A percentile compares a stretch with the other conserved stretches of the same genome.
Evolutionary conservation across 2,329 filamentous ascomycete species (phyloP).

Genomic region (Huntiella abstrusa): DNA sequence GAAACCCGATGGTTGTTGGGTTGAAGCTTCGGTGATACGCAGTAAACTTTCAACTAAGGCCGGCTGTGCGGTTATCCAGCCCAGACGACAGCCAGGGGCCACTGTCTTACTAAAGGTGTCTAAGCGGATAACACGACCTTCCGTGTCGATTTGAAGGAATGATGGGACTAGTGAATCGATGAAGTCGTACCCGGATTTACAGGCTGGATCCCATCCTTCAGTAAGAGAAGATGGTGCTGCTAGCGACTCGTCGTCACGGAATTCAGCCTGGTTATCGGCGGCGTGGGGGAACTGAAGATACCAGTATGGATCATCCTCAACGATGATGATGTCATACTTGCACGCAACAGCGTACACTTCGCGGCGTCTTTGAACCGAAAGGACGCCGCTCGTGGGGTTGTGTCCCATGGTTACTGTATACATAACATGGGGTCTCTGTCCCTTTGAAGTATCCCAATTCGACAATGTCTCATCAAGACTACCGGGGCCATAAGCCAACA

Average conservation of each 20-base stretch:
- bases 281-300: conserved; percentile 76
- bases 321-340: conserved; percentile 72
- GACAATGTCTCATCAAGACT: conserved; percentile 60
- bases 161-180: conserved; percentile 70
- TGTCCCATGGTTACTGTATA: conserved; percentile 78
- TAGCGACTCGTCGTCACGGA: conserved; percentile 21
- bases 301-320: conserved; percentile 95
- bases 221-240: conserved; percentile 17
- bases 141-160: conserved; percentile 61
- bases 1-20: conserved; percentile 76
- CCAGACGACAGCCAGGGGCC: conserved; percentile 72
- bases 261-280: conserved; percentile 29
- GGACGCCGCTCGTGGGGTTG: conserved; percentile 64
- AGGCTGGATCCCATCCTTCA: conserved; percentile 16
- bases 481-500: conserved; percentile 54
- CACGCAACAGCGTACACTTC: conserved; percentile 66
- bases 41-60: conserved; percentile 52
- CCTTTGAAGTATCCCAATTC: conserved; percentile 61
- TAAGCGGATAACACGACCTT: conserved; percentile 73
- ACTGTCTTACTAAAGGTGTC: conserved; percentile 92
- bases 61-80: conserved; percentile 79
- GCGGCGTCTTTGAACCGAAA: conserved; percentile 53
- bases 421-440: conserved; percentile 62
- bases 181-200: conserved; percentile 49
- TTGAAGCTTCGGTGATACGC: conserved; percentile 53